Evolutionary conservation across 108 stramenopile species (phyloP).

Genomic region (Cyclotella sp.): DNA sequence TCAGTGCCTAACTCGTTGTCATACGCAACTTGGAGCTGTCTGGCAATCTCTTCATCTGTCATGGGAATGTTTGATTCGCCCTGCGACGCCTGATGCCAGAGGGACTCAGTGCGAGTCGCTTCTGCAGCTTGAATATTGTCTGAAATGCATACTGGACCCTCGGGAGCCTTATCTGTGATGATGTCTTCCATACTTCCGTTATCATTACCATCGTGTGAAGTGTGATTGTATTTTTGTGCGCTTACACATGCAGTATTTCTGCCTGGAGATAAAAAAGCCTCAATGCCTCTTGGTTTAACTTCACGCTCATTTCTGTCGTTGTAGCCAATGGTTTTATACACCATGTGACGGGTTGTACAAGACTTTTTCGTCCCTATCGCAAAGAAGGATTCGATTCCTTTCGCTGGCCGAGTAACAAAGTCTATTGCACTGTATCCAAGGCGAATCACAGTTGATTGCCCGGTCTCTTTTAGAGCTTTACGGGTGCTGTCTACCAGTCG

Average conservation of each 20-base stretch:
- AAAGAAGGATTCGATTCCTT: conserved; percentile 61
- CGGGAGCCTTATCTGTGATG: not conserved
- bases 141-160: not conserved
- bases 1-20: conserved; percentile 11
- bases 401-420: conserved; percentile 49
- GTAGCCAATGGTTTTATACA: not conserved
- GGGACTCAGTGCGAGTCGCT: no score
- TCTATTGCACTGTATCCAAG: conserved; percentile 57
- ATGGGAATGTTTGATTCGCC: not conserved
- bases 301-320: not conserved
- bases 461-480: conserved; percentile 38
- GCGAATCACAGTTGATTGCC: conserved; percentile 32
- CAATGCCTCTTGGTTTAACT: conserved; percentile 13
- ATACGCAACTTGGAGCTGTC: conserved; percentile 20
- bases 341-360: conserved; percentile 4
- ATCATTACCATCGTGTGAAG: not conserved
- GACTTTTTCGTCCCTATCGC: not conserved
- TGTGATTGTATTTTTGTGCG: not conserved
- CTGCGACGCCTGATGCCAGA: no score
- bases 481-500: conserved; percentile 40
- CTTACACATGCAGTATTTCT: conserved; percentile 2
- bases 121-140: not conserved
- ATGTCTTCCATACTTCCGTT: no score
- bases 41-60: conserved; percentile 40
- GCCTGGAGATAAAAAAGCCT: conserved; percentile 26